Percentiles rank a stretch among this genome's conserved stretches.
These are phyloP conservation scores for Tulasnella sp. DNA, from an alignment of 768 basidiomycete species.

Conservation along the genomic window DNA sequence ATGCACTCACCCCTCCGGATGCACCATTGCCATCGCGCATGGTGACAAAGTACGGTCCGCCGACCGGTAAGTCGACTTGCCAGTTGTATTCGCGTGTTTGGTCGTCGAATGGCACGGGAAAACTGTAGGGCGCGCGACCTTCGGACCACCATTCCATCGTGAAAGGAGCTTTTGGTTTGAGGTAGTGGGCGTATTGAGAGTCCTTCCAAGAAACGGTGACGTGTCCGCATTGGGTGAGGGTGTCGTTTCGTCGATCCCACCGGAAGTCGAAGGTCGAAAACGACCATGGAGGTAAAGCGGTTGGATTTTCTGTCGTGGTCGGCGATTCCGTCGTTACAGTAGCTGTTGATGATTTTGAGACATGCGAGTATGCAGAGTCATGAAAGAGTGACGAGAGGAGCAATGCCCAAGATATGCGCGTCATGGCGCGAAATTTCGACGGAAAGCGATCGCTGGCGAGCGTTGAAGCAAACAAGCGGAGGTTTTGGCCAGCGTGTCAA, in stretches of 20 bases:
- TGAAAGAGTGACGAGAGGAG: background rate
- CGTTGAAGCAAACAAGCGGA: background rate
- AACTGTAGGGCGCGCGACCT: background rate
- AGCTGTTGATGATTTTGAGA: background rate
- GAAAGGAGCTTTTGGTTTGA: background rate
- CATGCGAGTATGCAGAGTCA: background rate
- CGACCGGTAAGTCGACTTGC: background rate
- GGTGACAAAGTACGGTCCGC: constrained; percentile 1
- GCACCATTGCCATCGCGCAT: background rate
- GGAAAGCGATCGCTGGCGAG: background rate
- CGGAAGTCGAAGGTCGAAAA: background rate
- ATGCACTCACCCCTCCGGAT: background rate
- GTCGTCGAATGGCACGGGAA: background rate
- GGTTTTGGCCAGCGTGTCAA: background rate
- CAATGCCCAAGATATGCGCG: background rate
- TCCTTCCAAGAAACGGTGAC: background rate
- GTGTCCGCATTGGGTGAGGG: background rate
- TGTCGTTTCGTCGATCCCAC: background rate
- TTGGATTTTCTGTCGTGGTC: background rate
- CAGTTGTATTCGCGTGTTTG: background rate
- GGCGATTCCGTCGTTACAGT: background rate
- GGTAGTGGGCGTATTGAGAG: background rate
- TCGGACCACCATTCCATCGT: background rate
- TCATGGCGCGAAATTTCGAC: background rate
- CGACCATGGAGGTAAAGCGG: background rate